Percentiles rank a stretch among this genome's conserved stretches.
Evolutionary conservation across 1,284 basidiomycete genomes (phyloP).

Genomic region (Psilocybe mexicana): DNA sequence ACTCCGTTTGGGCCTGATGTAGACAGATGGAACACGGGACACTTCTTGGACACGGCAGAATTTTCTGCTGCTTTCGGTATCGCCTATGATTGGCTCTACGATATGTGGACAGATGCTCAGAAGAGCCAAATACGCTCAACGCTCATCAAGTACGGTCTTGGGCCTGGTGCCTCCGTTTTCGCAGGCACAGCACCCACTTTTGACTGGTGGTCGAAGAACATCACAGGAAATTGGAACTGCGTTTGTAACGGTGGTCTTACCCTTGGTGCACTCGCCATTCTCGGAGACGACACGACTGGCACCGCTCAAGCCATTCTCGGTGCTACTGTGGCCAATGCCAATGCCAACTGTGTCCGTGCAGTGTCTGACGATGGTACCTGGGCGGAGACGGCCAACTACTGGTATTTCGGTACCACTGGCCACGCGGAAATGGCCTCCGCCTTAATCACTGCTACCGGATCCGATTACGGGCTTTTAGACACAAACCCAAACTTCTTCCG

Average conservation of each 20-base stretch:
- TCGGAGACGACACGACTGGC: constrained; percentile 81
- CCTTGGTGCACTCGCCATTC: constrained; percentile 87
- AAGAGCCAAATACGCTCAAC: constrained; percentile 70
- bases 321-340: constrained; percentile 74
- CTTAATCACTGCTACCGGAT: constrained; percentile 85
- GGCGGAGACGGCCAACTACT: constrained; percentile 95
- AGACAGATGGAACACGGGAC: constrained; percentile 81
- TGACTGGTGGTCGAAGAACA: constrained; percentile 40
- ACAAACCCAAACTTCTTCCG: constrained; percentile 71
- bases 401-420: constrained; percentile 93
- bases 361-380: constrained; percentile 84
- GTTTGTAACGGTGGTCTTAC: constrained; percentile 94
- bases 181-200: constrained; percentile 12
- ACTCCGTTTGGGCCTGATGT: constrained; percentile 59
- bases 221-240: constrained; percentile 94
- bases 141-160: constrained; percentile 81
- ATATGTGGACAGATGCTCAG: constrained; percentile 79
- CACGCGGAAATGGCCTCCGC: constrained; percentile 91
- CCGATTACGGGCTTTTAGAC: constrained; percentile 73
- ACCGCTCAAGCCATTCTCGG: constrained; percentile 69
- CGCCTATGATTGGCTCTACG: constrained; percentile 95
- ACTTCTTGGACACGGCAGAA: constrained; percentile 96
- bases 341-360: constrained; percentile 74
- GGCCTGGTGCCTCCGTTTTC: constrained; percentile 41
- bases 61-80: constrained; percentile 86